These are phyloP conservation scores for Lagenidium giganteum DNA, from an alignment of 352 stramenopile species.

Conservation along the genomic window DNA sequence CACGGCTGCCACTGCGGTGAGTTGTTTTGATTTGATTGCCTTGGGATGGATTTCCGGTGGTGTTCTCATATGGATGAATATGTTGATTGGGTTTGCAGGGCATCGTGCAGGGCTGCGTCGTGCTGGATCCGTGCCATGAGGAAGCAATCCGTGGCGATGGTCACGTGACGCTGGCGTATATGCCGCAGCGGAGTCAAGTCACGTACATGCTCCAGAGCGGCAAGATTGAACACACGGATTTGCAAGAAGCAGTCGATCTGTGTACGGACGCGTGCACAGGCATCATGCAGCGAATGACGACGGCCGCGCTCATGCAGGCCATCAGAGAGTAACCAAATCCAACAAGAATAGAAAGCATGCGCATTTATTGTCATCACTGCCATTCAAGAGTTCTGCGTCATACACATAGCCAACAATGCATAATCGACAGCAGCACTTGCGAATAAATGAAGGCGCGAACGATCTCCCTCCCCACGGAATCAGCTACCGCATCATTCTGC, in stretches of 20 bases:
- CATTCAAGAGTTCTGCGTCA: too few relatives aligned
- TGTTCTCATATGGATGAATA: constrained; percentile 4
- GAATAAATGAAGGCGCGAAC: too few relatives aligned
- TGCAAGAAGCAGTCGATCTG: constrained; percentile 84
- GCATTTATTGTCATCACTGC: too few relatives aligned
- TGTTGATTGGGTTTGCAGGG: constrained; percentile 16
- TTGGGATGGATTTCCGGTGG: background rate
- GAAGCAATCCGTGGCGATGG: constrained; percentile 61
- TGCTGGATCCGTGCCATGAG: constrained; percentile 67
- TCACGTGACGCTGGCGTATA: constrained; percentile 76
- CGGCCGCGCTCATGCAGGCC: constrained; percentile 48
- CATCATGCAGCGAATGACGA: constrained; percentile 47
- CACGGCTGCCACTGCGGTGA: constrained; percentile 60
- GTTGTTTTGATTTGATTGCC: constrained; percentile 12
- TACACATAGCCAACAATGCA: too few relatives aligned
- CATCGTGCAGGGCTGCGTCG: constrained; percentile 43
- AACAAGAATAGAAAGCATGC: too few relatives aligned
- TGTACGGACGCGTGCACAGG: constrained; percentile 78
- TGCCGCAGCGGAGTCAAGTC: constrained; percentile 76
- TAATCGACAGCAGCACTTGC: too few relatives aligned
- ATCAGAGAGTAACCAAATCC: constrained; percentile 9
- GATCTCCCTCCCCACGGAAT: too few relatives aligned
- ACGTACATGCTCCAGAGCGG: constrained; percentile 87
- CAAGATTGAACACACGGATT: constrained; percentile 63
- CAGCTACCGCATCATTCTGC: too few relatives aligned